These are phyloP conservation scores for Triticum timopheevii DNA, from an alignment of 176 grass and related monocot genomes.

Conservation along the genomic window DNA sequence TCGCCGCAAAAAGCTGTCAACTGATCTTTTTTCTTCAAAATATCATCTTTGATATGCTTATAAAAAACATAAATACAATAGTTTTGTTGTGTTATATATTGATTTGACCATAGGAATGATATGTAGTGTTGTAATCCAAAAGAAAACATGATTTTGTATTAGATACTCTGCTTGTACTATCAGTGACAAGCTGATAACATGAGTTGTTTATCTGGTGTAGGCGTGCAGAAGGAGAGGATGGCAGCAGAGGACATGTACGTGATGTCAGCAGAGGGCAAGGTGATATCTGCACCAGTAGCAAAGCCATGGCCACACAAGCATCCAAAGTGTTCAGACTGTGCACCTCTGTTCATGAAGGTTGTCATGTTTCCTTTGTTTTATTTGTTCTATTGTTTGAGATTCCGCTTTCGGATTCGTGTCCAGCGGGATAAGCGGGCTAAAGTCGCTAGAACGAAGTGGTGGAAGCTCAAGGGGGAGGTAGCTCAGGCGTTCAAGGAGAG, in stretches of 20 bases:
- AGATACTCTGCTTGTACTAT: background rate
- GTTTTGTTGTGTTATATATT: background rate
- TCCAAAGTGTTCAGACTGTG: slow-evolving; percentile 93
- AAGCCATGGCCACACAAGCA: slow-evolving; percentile 82
- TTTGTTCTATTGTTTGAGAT: background rate
- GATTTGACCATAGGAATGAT: background rate
- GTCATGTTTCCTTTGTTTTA: slow-evolving; percentile 14
- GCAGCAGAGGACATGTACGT: slow-evolving; percentile 87
- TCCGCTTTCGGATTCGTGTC: too few relatives aligned
- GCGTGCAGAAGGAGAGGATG: slow-evolving; percentile 98
- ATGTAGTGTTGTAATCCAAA: background rate
- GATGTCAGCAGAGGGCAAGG: slow-evolving; percentile 54
- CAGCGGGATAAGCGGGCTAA: too few relatives aligned
- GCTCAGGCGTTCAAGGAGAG: too few relatives aligned
- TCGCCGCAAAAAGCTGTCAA: background rate
- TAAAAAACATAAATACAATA: background rate
- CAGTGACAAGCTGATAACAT: background rate
- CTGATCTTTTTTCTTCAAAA: background rate
- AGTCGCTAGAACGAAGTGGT: too few relatives aligned
- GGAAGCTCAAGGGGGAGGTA: too few relatives aligned
- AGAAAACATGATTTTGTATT: background rate
- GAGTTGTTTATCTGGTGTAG: slow-evolving; percentile 30
- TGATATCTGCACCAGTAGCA: slow-evolving; percentile 51
- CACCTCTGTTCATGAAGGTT: slow-evolving; percentile 96
- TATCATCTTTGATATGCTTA: background rate